Base-by-base conservation (phyloP, 2,329 filamentous ascomycete species). In the Arachnomyces sp. region DNA sequence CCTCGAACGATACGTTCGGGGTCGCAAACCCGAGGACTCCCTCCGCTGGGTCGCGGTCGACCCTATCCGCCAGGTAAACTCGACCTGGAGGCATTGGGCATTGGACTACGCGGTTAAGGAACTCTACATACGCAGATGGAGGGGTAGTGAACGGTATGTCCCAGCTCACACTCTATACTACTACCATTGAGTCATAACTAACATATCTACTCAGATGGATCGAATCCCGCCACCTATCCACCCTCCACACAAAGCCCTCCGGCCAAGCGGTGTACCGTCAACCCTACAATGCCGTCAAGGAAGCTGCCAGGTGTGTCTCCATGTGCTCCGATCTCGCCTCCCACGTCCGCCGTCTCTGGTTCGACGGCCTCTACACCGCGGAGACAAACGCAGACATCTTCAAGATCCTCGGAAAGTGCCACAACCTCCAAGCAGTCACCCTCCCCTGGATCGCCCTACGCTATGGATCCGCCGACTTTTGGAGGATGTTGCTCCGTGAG, bases 381-480 rank as follows among this genome's bases (percentile, higher is more conserved):
- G 65, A 73, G 46, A 73, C 70, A 3, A 68, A 72, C 49, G 59
- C 61, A 20, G 59, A 70, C 44, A 67, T 75, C 38, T 68, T 73
- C 43, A 59, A 64, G 12, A 65, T 69, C 34, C 58, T 74, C 28
- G 59, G 61, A 41, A 64, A 63, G 48, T 74, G 71, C 55, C 55
- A 51, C 30, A 66, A 68, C 43, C 57, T 75, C 12, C 63, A 64
- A 7, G 66, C 65, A 31, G 55, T 73, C 16, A 72, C 67, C 20
- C 58, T 74, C 12, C 71, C 72, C 5, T 76, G 72, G 72, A 74
- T 71, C 2, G 60, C 70, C 6, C 57, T 74, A 25, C 63, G 72
- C 30, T 70, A 72, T 45, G 64, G 69, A 40, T 62, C 61, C 31
- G 64, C 63, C 12, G 55, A 63, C 9, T 63, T 71, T 39, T 75